A percentile compares a stretch with the other conserved stretches of the same genome.
Evolutionary conservation across 1,284 basidiomycete species (phyloP).

Genomic region (Melampsora allii-populina): DNA sequence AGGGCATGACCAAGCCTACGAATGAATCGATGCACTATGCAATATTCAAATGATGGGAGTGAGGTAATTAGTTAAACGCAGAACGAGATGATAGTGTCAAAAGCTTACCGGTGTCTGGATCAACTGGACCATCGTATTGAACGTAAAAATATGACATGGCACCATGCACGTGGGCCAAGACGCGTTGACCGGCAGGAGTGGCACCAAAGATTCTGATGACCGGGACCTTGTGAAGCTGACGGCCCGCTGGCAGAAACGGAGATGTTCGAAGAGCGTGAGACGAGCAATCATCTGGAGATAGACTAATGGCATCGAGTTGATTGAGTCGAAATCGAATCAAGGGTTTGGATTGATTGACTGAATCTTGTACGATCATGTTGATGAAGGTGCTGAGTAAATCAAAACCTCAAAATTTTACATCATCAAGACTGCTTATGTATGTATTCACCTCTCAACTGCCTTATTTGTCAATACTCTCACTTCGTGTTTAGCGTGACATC

Average conservation of each 20-base stretch:
- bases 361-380: too few relatives aligned
- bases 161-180: conserved; percentile 84
- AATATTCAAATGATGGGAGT: conserved; percentile 41
- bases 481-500: too few relatives aligned
- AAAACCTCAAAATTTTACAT: too few relatives aligned
- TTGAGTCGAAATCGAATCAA: conserved; percentile 37
- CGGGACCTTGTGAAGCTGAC: conserved; percentile 59
- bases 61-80: conserved; percentile 46
- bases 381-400: too few relatives aligned
- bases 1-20: conserved; percentile 65
- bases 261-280: conserved; percentile 21
- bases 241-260: conserved; percentile 36
- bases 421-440: too few relatives aligned
- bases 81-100: conserved; percentile 36
- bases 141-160: conserved; percentile 60
- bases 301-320: conserved; percentile 27
- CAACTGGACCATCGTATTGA: conserved; percentile 56
- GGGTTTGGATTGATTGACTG: background rate
- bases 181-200: conserved; percentile 70
- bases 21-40: conserved; percentile 66
- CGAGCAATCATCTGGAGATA: conserved; percentile 19
- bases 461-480: too few relatives aligned
- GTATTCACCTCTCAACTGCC: too few relatives aligned
- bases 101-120: conserved; percentile 54
- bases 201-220: conserved; percentile 82